Conservation (phyloP, 2,329 filamentous ascomycete species). For the Colletotrichum salicis region DNA sequence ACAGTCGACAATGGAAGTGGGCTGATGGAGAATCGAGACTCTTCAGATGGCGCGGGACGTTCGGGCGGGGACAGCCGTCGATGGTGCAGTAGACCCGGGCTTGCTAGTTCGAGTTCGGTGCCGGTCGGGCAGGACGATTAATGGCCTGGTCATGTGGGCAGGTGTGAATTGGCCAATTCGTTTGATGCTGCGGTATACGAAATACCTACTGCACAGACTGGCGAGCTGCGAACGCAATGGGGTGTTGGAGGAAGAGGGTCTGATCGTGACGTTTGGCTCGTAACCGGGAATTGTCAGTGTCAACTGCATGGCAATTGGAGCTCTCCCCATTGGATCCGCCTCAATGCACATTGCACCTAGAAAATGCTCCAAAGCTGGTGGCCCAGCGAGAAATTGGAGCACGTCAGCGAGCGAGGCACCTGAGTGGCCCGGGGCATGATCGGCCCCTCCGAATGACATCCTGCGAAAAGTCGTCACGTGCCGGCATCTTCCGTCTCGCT, state of each 20-base stretch:
- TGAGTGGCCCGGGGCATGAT: not conserved
- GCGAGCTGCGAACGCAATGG: slow-evolving; percentile 1
- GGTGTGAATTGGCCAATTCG: not conserved
- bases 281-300: not conserved
- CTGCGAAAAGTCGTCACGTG: not conserved
- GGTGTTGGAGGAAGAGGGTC: not conserved
- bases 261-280: slow-evolving; percentile 20
- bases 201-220: slow-evolving; percentile 20
- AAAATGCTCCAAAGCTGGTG: not conserved
- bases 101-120: slow-evolving; percentile 24
- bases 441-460: slow-evolving; percentile 20
- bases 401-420: not conserved
- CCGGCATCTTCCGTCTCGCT: not conserved
- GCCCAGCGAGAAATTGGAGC: not conserved
- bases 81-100: slow-evolving; percentile 1
- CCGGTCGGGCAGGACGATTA: slow-evolving; percentile 22
- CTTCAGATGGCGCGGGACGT: slow-evolving; percentile 29
- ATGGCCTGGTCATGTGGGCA: slow-evolving; percentile 29
- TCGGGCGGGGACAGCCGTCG: slow-evolving; percentile 29
- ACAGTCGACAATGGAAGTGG: slow-evolving; percentile 1
- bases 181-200: slow-evolving; percentile 17
- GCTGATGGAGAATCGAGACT: slow-evolving; percentile 20
- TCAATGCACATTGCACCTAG: not conserved
- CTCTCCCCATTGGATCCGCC: not conserved
- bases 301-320: slow-evolving; percentile 16